Base-by-base conservation (phyloP, 768 basidiomycete genomes). In the Phanerochaete carnosa region DNA sequence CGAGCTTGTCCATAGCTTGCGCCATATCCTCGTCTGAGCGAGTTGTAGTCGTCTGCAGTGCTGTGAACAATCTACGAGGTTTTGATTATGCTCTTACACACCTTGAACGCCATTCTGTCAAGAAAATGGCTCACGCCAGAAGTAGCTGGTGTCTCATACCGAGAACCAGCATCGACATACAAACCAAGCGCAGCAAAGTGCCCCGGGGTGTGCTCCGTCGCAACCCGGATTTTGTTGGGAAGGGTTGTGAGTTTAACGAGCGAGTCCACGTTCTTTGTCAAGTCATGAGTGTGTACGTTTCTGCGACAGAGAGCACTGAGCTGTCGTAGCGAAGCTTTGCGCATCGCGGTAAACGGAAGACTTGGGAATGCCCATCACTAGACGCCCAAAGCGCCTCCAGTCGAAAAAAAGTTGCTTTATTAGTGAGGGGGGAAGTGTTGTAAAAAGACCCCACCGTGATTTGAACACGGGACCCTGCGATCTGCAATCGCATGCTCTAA, bases 71-170 rank as follows among this genome's bases (percentile, higher is more conserved):
- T 25, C 7, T 15, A 52, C 32, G 22, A 46, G 3, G 25, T 11
- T 6, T 13, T 30, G 12, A 22, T 4, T 9, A 4, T 4, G 4
- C 19, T 4, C 8, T n/a, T 6, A 69, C 73, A 39, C 62, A 95
- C 95, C 84, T 98, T 98, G 81, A 96, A 98, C 1, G 96, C 96
- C 85, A 98, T 87, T 68, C 95, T 82, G 68, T 98, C 95, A 33
- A 98, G 72, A 70, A 98, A 90, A 82, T 98, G 94, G 62, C 91
- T 92, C 6, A 88, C 89, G 0, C 97, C 97, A 8, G 83, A 84
- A 0, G 81, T 89, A 19, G 81, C 74, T 22, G 81, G 74, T 12
- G 81, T 85, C 72, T 98, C 97, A 79, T 92, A 95, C 15, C 97
- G 82, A 29, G 92, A 87, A 26, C 97, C 97, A 1, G 93, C 95